Conservation (phyloP, 1,284 basidiomycete genomes). For the Pholiota adiposa region DNA sequence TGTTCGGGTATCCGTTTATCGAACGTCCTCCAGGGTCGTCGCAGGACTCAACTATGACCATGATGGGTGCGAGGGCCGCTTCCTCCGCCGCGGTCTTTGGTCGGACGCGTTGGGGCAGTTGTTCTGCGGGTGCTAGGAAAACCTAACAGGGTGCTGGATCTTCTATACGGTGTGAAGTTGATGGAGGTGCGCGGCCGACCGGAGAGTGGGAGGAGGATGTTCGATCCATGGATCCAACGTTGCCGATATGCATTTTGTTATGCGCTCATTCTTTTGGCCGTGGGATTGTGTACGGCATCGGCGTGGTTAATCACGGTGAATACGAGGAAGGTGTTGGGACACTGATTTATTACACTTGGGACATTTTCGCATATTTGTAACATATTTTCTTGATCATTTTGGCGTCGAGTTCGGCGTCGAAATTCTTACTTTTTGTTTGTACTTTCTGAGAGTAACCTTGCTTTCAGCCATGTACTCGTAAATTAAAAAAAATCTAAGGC, state of each 20-base stretch:
- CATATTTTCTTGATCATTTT: too few relatives aligned
- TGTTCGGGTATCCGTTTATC: conserved; percentile 51
- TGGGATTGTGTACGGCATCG: conserved; percentile 40
- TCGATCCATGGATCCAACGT: conserved; percentile 54
- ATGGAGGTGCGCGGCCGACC: conserved; percentile 43
- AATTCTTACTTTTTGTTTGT: too few relatives aligned
- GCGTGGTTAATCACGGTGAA: conserved; percentile 46
- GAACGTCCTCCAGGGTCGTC: conserved; percentile 33
- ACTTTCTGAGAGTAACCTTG: too few relatives aligned
- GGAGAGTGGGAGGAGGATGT: conserved; percentile 45
- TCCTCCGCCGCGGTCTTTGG: not conserved
- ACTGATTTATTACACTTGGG: not conserved
- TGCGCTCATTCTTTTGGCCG: conserved; percentile 37
- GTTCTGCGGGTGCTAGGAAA: conserved; percentile 31
- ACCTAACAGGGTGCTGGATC: conserved; percentile 43
- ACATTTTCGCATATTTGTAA: not conserved
- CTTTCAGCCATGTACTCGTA: too few relatives aligned
- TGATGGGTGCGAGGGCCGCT: not conserved
- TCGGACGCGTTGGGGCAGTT: conserved; percentile 13
- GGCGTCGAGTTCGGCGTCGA: too few relatives aligned
- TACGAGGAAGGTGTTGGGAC: conserved; percentile 26
- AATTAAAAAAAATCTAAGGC: too few relatives aligned
- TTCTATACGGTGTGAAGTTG: conserved; percentile 45
- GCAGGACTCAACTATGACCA: conserved; percentile 17
- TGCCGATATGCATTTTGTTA: conserved; percentile 52